Evolutionary conservation across 2,329 filamentous ascomycete species (phyloP).

Genomic region (Fusarium pseudoanthophilum): DNA sequence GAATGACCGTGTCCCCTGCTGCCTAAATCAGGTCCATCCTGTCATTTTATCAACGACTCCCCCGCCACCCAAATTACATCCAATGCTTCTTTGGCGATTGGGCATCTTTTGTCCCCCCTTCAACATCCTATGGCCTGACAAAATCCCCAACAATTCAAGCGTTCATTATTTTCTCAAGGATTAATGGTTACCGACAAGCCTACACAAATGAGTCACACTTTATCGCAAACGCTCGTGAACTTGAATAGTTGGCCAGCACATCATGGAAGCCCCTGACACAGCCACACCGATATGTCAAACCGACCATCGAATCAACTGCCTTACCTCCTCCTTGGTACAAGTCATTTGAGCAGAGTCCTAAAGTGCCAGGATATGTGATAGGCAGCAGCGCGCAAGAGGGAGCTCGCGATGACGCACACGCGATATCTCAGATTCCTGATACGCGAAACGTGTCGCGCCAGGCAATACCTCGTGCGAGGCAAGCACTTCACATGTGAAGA

Average conservation of each 20-base stretch:
- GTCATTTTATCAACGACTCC: not conserved
- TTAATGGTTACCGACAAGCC: not conserved
- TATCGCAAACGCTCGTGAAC: not conserved
- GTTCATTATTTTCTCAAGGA: not conserved
- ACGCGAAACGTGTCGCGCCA: slow-evolving; percentile 10
- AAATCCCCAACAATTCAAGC: not conserved
- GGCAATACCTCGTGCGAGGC: slow-evolving; percentile 6
- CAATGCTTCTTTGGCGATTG: slow-evolving; percentile 8
- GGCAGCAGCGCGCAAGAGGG: slow-evolving; percentile 34
- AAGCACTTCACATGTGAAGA: slow-evolving; percentile 4
- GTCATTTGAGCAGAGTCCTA: slow-evolving; percentile 9
- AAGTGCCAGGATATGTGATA: slow-evolving; percentile 15
- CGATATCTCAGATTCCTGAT: slow-evolving; percentile 1
- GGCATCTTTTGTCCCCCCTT: slow-evolving; percentile 13
- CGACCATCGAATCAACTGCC: slow-evolving; percentile 8
- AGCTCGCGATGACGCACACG: slow-evolving; percentile 13
- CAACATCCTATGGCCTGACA: not conserved
- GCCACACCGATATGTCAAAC: slow-evolving; percentile 33
- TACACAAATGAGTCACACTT: slow-evolving; percentile 23
- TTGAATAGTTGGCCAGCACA: slow-evolving; percentile 9
- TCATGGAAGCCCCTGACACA: slow-evolving; percentile 10
- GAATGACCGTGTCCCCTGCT: slow-evolving; percentile 1
- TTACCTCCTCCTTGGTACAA: not conserved
- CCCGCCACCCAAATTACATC: slow-evolving; percentile 9
- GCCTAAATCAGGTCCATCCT: slow-evolving; percentile 6